phyloP scores from a whole-genome alignment of 2,329 filamentous ascomycete genomes.

The Macrophomina phaseolina region DNA sequence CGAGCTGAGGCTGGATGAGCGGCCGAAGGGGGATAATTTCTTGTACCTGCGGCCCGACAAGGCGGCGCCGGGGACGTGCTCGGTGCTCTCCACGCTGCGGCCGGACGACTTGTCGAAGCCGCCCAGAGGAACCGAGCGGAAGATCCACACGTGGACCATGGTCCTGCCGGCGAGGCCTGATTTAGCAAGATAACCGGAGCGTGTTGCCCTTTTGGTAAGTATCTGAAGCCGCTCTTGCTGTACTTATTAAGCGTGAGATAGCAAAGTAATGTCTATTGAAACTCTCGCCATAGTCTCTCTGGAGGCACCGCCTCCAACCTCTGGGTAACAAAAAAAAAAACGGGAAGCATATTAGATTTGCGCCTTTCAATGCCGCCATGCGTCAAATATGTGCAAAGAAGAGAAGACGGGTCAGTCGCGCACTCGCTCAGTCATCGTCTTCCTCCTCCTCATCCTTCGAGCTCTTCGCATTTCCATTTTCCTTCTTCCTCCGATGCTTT shows the following conservation, averaged over 20 bases:
- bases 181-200: not conserved
- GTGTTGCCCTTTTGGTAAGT: no score
- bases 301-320: no score
- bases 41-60: not conserved
- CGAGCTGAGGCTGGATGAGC: constrained; percentile 6
- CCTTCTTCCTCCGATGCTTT: constrained; percentile 51
- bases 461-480: constrained; percentile 33
- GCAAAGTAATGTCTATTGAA: no score
- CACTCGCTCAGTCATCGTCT: constrained; percentile 5
- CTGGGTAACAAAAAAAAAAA: no score
- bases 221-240: no score
- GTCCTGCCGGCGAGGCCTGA: not conserved
- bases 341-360: no score
- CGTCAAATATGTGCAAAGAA: no score
- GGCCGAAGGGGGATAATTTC: constrained; percentile 7
- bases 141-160: not conserved
- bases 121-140: not conserved
- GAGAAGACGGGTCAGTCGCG: no score
- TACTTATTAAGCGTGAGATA: no score
- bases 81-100: not conserved
- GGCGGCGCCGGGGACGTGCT: not conserved
- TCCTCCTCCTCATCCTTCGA: constrained; percentile 1
- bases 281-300: no score
- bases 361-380: no score
- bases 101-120: not conserved